Evolutionary conservation across 768 basidiomycete species (phyloP), one percentile per base, ranked within the genome.

Genomic region (Lactarius akahatsu): DNA sequence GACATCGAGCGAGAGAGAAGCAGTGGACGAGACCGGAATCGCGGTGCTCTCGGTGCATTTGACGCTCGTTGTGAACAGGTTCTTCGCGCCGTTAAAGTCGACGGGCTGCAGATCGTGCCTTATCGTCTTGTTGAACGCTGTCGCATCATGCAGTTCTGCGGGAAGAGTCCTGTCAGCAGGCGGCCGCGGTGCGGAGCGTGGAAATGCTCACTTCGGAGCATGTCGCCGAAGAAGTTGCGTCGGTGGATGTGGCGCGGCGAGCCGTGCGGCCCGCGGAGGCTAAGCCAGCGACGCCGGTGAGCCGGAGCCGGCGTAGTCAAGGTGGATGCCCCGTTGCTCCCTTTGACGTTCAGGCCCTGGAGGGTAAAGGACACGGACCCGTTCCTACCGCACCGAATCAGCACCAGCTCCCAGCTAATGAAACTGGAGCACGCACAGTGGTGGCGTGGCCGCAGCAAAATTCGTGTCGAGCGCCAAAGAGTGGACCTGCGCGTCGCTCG

Each of bases 1-100:
- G 16, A 65, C 55, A 47, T 68, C 56, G 41, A 68, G 45, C 2
- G 59, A 60, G 26, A 52, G 45, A 10, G 58, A 61, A 4, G 36
- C 67, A 11, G 23, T 60, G 10, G 54, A 4, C 28, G 62, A 50
- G 4, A 32, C 23, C 30, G 40, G 58, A 20, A 16, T 50, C 43
- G 11, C 26, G 5, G 40, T 26, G 32, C n/a, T 47, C 15, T 28
- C 23, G 8, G 59, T 55, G 20, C 62, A 67, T n/a, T 28, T 0
- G n/a, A 63, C 30, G 62, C 11, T 59, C 34, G 16, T 58, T n/a
- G 38, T 62, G 43, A 62, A 52, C 43, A 62, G 26, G 32, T 30
- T 47, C 41, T 11, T 3, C 61, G 61, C 20, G 30, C 50, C 13
- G n/a, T 18, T 8, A 23, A 62, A 32, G 30, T 54, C 23, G 16